Conservation (phyloP, 1,139 yeast species). For the Ashbya aceris region DNA sequence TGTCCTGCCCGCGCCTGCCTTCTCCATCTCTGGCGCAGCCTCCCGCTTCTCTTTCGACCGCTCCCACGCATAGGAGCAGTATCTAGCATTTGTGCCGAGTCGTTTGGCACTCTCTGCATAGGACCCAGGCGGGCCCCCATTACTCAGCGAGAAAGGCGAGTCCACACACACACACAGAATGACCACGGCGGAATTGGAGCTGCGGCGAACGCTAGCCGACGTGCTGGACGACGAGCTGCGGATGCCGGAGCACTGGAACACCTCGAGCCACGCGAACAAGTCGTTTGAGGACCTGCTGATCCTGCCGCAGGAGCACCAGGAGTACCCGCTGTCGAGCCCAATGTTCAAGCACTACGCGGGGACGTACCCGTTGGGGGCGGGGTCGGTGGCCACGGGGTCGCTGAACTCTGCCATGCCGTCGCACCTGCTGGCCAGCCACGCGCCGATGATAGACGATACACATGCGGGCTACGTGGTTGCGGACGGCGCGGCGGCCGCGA, state of each 20-base stretch:
- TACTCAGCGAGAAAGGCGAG: too few relatives aligned
- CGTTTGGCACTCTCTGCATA: too few relatives aligned
- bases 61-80: too few relatives aligned
- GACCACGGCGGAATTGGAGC: constrained; percentile 24
- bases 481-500: constrained; percentile 2
- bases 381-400: not conserved
- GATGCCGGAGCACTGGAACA: constrained; percentile 8
- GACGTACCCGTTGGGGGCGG: not conserved
- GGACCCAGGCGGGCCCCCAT: too few relatives aligned
- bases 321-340: constrained; percentile 6
- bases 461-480: constrained; percentile 4
- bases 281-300: constrained; percentile 13
- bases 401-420: not conserved
- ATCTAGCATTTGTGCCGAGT: too few relatives aligned
- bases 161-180: constrained; percentile 7
- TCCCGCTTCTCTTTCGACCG: too few relatives aligned
- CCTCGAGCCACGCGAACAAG: constrained; percentile 5
- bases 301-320: constrained; percentile 12
- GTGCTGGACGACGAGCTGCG: constrained; percentile 55
- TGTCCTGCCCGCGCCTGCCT: too few relatives aligned
- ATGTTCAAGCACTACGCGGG: constrained; percentile 2
- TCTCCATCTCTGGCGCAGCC: too few relatives aligned
- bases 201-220: constrained; percentile 46
- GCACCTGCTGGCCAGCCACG: not conserved
- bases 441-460: constrained; percentile 5